Conservation (phyloP, 768 basidiomycete genomes). For the Pleurotus ostreatus region DNA sequence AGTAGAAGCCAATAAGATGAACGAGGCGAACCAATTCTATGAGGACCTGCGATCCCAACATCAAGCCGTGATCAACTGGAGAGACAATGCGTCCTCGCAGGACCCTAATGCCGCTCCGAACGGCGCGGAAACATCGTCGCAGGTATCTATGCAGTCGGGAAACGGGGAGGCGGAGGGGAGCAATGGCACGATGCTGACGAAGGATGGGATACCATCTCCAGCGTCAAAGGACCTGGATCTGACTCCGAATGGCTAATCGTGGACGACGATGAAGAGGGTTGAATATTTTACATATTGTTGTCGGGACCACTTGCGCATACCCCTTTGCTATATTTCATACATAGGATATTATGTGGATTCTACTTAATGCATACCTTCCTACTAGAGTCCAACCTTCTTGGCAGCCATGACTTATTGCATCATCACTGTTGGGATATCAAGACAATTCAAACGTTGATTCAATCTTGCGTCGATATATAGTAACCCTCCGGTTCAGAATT, state of each 20-base stretch:
- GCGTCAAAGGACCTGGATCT: slow-evolving; percentile 66
- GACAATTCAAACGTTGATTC: too few relatives aligned
- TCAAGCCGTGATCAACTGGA: slow-evolving; percentile 57
- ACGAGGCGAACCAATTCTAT: slow-evolving; percentile 87
- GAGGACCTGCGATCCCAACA: slow-evolving; percentile 80
- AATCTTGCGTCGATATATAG: too few relatives aligned
- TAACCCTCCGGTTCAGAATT: too few relatives aligned
- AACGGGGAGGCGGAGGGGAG: slow-evolving; percentile 59
- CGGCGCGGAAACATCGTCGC: slow-evolving; percentile 25
- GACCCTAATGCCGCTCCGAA: slow-evolving; percentile 15
- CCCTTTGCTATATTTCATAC: too few relatives aligned
- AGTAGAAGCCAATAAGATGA: slow-evolving; percentile 90
- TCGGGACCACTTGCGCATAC: too few relatives aligned
- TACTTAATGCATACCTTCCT: too few relatives aligned
- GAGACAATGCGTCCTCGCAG: slow-evolving; percentile 34
- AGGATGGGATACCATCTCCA: slow-evolving; percentile 73
- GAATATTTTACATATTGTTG: too few relatives aligned
- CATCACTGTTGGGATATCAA: too few relatives aligned
- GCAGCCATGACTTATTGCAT: too few relatives aligned
- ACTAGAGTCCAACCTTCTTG: too few relatives aligned
- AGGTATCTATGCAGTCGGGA: slow-evolving; percentile 52
- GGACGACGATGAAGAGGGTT: slow-evolving; percentile 27
- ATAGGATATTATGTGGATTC: too few relatives aligned
- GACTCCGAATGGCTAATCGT: slow-evolving; percentile 92
- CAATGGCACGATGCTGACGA: slow-evolving; percentile 45